phyloP scores from a whole-genome alignment of 2,329 filamentous ascomycete species.

The Fusarium sp. region DNA sequence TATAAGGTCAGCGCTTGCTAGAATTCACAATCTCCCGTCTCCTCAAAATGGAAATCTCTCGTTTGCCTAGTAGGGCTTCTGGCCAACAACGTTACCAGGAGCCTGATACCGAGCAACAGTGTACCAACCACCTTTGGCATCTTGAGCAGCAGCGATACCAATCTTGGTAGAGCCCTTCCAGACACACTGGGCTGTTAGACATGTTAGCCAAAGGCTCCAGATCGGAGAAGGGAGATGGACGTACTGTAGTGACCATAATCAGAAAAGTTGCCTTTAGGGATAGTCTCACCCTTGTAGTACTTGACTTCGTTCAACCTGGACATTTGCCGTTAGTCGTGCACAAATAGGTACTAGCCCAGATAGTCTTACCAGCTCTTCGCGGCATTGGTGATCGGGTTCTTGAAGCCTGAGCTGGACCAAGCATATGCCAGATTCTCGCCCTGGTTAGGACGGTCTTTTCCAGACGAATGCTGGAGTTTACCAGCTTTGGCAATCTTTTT shows the following conservation, averaged over 20 bases:
- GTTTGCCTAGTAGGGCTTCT: slow-evolving; percentile 43
- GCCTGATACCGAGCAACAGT: slow-evolving; percentile 51
- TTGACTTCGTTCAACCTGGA: slow-evolving; percentile 36
- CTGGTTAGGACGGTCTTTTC: slow-evolving; percentile 20
- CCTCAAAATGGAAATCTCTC: neutral
- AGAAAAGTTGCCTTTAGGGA: slow-evolving; percentile 40
- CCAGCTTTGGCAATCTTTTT: slow-evolving; percentile 29
- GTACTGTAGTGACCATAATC: slow-evolving; percentile 47
- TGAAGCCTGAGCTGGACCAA: slow-evolving; percentile 19
- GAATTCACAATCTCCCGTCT: neutral
- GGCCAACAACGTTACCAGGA: slow-evolving; percentile 48
- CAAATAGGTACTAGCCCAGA: rapidly evolving
- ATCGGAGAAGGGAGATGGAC: rapidly evolving
- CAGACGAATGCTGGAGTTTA: slow-evolving; percentile 29
- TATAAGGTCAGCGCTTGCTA: slow-evolving; percentile 12
- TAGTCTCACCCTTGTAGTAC: slow-evolving; percentile 34
- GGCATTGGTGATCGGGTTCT: slow-evolving; percentile 28
- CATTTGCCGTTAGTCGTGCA: rapidly evolving
- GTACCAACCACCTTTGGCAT: slow-evolving; percentile 46
- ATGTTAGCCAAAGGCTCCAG: neutral
- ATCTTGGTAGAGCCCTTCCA: slow-evolving; percentile 50
- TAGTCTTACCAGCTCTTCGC: slow-evolving; percentile 33
- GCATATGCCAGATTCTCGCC: slow-evolving; percentile 42
- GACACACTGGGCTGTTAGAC: slow-evolving; percentile 43
- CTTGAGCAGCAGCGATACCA: slow-evolving; percentile 47